Evolutionary conservation across 192 early-diverging fungal species (phyloP).

Genomic region (Bifiguratus adelaidae): DNA sequence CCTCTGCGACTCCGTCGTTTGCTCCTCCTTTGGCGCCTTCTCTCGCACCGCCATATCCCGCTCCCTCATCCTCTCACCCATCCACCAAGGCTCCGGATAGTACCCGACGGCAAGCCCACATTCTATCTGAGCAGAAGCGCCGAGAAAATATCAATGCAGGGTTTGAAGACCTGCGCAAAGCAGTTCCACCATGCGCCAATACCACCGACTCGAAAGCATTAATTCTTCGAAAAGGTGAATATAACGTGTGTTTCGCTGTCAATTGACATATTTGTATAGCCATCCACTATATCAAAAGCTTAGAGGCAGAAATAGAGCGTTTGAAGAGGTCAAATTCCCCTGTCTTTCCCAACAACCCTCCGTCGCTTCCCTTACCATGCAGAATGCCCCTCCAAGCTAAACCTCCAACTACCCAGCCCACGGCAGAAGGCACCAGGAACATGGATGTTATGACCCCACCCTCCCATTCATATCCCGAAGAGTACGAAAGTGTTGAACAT

Average conservation of each 20-base stretch:
- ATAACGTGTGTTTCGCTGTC: not conserved
- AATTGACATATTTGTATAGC: not conserved
- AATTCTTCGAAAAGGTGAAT: constrained; percentile 23
- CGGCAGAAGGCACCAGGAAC: too few relatives aligned
- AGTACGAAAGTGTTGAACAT: too few relatives aligned
- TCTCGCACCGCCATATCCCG: too few relatives aligned
- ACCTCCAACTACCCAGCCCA: too few relatives aligned
- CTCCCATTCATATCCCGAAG: too few relatives aligned
- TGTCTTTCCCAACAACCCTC: not conserved
- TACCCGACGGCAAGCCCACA: constrained; percentile 21
- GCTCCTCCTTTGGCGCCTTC: too few relatives aligned
- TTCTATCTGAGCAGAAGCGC: constrained; percentile 25
- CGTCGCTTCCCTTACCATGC: not conserved
- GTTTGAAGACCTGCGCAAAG: constrained; percentile 25
- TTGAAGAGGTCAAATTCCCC: not conserved
- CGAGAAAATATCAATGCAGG: constrained; percentile 27
- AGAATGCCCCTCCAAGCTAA: too few relatives aligned
- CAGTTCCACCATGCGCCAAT: constrained; percentile 21
- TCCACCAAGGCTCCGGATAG: too few relatives aligned
- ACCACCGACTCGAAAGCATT: constrained; percentile 27
- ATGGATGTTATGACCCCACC: too few relatives aligned
- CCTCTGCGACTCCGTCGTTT: too few relatives aligned
- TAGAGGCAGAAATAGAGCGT: not conserved
- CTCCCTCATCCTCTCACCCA: too few relatives aligned
- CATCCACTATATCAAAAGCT: not conserved